Conservation (phyloP, 192 early-diverging fungal genomes). For the Haplosporangium gracile region DNA sequence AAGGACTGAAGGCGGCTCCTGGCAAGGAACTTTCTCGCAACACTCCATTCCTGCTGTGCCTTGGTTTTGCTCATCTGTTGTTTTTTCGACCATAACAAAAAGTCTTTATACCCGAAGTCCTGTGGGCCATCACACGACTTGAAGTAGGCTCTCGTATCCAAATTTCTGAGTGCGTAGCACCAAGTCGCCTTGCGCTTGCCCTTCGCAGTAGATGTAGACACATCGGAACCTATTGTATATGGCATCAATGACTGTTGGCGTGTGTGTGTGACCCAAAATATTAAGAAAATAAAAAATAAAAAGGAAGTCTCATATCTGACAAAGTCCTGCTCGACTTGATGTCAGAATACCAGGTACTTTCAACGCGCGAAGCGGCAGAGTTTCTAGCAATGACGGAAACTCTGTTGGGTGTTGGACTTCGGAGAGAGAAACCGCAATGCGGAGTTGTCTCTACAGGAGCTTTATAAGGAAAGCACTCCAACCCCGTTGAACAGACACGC, state of each 20-base stretch:
- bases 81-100: conserved; percentile 17
- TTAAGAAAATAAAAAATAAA: conserved; percentile 18
- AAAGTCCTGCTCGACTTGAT: conserved; percentile 28
- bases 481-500: conserved; percentile 31
- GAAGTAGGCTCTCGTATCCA: conserved; percentile 14
- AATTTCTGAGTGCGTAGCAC: conserved; percentile 13
- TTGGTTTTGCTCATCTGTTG: conserved; percentile 17
- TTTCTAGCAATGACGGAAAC: conserved; percentile 30
- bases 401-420: conserved; percentile 33
- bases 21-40: conserved; percentile 12
- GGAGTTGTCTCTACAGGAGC: conserved; percentile 28
- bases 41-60: conserved; percentile 18
- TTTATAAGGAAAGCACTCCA: conserved; percentile 29
- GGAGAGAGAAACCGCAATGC: conserved; percentile 18
- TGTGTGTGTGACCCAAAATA: not conserved
- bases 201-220: too few relatives aligned
- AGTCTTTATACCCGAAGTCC: conserved; percentile 9
- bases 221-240: not conserved
- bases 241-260: conserved; percentile 2
- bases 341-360: conserved; percentile 41
- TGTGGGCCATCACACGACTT: conserved; percentile 12
- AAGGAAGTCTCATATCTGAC: conserved; percentile 37
- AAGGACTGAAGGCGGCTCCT: not conserved
- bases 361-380: conserved; percentile 25
- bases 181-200: conserved; percentile 3